Evolutionary conservation across 2,329 filamentous ascomycete species (phyloP), one percentile per base, ranked within the genome.

Genomic region (Bipolaris sorokiniana): DNA sequence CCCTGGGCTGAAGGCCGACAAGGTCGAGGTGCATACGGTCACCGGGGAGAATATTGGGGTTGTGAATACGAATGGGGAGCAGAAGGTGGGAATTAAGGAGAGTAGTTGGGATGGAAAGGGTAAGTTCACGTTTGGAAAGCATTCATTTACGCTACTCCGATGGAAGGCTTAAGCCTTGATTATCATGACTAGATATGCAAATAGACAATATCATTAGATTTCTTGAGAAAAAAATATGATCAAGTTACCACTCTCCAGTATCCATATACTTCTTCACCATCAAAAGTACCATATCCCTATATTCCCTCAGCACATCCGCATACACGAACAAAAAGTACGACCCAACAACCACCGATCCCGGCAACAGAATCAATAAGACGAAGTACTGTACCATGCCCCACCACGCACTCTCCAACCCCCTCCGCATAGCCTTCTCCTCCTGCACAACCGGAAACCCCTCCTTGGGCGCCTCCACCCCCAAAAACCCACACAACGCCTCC

Each of bases 111-210:
- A 87, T 69, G 87, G 84, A 0, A 76, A 83, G 69, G 87, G 85
- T 1, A 73, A 77, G 41, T 92, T 85, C 68, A 83, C 77, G 2
- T 93, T 93, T 75, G 80, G 82, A 1, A 91, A 87, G 78, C 85
- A 89, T 71, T 90, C 88, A 2, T 81, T 92, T 45, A 91, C 88
- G 2, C 77, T 92, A 76, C 72, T 92, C 66, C 80, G 82, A 62
- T 85, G 83, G 82, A 82, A 82, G 59, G 56, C 56, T 49, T 57
- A 26, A 46, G n/a, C 4, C 13, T 31, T 1, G 10, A 11, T 1
- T 13, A 9, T 28, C 28, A 10, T 31, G 28, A 7, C 26, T 10
- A 3, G 9, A 9, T 9, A 31, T 13, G 28, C 7, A 13, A 31
- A 31, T 13, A 31, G 28, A 31, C 28, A 31, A 13, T 31, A 31